Percentiles rank a stretch among this genome's conserved stretches.
Conservation (phyloP, 139 green algal genomes). For the Chlorella vulgaris region DNA sequence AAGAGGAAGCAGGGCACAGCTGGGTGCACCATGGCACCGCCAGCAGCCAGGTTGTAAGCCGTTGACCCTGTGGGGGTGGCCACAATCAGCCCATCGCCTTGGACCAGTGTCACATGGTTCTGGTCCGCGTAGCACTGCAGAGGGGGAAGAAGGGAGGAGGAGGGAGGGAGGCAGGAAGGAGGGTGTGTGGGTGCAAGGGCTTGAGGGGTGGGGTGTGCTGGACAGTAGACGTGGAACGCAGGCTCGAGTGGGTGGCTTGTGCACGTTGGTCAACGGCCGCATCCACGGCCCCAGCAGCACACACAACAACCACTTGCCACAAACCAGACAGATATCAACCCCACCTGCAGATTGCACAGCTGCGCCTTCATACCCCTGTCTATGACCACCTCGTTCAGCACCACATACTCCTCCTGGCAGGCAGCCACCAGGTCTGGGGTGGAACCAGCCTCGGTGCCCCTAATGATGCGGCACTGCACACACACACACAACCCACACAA, state of each 20-base stretch:
- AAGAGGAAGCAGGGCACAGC: conserved; percentile 62
- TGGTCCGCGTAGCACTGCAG: conserved; percentile 78
- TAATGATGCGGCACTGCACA: conserved; percentile 67
- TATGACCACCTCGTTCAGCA: conserved; percentile 92
- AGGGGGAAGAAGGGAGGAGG: neutral
- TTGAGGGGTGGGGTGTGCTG: neutral
- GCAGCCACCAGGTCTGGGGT: neutral
- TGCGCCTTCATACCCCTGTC: conserved; percentile 82
- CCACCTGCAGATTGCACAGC: conserved; percentile 74
- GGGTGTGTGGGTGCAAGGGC: neutral
- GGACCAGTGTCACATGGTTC: conserved; percentile 78
- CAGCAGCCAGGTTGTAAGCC: conserved; percentile 85
- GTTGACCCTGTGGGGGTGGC: conserved; percentile 91
- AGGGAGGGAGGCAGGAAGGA: neutral
- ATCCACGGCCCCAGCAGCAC: neutral
- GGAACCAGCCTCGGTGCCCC: conserved; percentile 2
- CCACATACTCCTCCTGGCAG: conserved; percentile 41
- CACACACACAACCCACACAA: too few relatives aligned
- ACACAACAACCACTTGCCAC: neutral
- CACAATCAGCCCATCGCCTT: conserved; percentile 91
- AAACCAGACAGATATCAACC: neutral
- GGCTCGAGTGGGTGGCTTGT: too few relatives aligned
- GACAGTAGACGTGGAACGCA: too few relatives aligned
- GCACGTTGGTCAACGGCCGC: too few relatives aligned
- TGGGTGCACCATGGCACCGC: conserved; percentile 77